These are phyloP conservation scores for Pachyrhizus erosus DNA, from an alignment of 306 rosid species.

Conservation along the genomic window DNA sequence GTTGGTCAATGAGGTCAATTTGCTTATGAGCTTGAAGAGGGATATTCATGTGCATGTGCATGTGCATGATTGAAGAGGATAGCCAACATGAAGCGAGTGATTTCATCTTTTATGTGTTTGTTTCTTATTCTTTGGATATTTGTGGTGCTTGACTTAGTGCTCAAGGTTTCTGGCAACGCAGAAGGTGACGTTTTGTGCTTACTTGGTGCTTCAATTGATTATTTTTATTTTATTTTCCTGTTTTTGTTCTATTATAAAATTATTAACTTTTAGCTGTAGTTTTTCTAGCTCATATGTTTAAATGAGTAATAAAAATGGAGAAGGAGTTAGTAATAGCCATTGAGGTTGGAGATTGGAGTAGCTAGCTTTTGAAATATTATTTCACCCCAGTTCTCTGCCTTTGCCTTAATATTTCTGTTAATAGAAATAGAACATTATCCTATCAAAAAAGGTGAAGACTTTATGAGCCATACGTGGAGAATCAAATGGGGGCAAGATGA, in stretches of 20 bases:
- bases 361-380: too few species aligned
- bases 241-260: neutral
- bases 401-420: too few species aligned
- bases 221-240: neutral
- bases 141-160: slow-evolving; percentile 33
- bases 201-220: neutral
- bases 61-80: neutral
- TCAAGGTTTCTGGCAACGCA: slow-evolving; percentile 38
- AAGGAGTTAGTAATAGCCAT: neutral
- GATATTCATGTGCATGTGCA: neutral
- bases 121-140: slow-evolving; percentile 22
- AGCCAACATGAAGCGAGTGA: slow-evolving; percentile 35
- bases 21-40: slow-evolving; percentile 26
- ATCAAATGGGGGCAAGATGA: neutral
- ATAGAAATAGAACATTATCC: too few species aligned
- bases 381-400: too few species aligned
- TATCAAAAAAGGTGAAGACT: too few species aligned
- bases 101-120: slow-evolving; percentile 25
- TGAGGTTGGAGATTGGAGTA: neutral
- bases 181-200: slow-evolving; percentile 40
- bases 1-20: slow-evolving; percentile 22
- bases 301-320: neutral
- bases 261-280: neutral
- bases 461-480: too few species aligned
- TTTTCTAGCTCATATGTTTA: neutral